A percentile compares a stretch with the other conserved stretches of the same genome.
These are phyloP conservation scores for Candida anglica DNA, from an alignment of 805 yeast species.

Conservation along the genomic window DNA sequence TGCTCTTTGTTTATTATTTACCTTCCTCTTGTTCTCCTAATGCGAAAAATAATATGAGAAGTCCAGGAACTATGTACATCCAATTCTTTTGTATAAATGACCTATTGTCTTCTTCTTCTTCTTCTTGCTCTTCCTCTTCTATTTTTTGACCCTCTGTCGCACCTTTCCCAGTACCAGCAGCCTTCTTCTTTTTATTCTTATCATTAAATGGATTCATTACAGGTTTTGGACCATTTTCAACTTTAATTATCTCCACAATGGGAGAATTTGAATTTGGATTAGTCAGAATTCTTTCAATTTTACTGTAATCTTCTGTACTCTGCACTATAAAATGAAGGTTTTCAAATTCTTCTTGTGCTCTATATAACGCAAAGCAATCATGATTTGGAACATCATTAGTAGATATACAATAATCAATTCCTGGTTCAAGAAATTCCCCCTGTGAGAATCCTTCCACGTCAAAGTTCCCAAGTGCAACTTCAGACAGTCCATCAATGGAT, in stretches of 20 bases:
- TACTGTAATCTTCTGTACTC: background rate
- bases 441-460: constrained; percentile 8
- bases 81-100: constrained; percentile 60
- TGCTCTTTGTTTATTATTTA: too few relatives aligned
- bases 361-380: constrained; percentile 26
- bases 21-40: constrained; percentile 11
- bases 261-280: background rate
- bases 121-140: constrained; percentile 18
- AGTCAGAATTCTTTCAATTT: background rate
- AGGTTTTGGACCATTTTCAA: constrained; percentile 20
- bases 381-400: constrained; percentile 23
- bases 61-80: constrained; percentile 55
- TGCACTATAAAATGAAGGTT: constrained; percentile 3
- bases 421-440: constrained; percentile 1
- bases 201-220: constrained; percentile 20
- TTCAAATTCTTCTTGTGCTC: constrained; percentile 2
- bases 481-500: constrained; percentile 3
- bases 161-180: constrained; percentile 22
- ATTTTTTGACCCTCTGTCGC: constrained; percentile 17
- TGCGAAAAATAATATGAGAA: constrained; percentile 33
- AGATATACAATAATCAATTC: constrained; percentile 24
- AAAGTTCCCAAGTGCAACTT: constrained; percentile 5
- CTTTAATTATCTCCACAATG: constrained; percentile 5
- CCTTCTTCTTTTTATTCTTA: constrained; percentile 14
- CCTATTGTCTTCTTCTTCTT: constrained; percentile 22